Evolutionary conservation across 164 flowering plant genomes (phyloP).

Genomic region (Vitis cinerea): DNA sequence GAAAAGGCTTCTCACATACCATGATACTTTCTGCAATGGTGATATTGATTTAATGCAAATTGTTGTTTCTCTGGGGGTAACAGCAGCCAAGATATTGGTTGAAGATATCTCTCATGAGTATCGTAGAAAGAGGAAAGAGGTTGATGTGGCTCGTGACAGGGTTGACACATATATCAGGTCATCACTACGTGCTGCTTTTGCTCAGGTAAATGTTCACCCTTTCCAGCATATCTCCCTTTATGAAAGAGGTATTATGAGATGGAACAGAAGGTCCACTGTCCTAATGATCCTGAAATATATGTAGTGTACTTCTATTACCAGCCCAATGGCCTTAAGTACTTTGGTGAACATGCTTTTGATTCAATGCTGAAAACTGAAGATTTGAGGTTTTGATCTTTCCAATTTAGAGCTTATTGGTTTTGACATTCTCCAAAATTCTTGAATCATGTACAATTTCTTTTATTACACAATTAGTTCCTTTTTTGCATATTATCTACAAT

Average conservation of each 20-base stretch:
- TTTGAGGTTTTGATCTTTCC: neutral
- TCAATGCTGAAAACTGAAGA: neutral
- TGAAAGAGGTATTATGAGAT: neutral
- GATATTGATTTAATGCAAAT: constrained; percentile 57
- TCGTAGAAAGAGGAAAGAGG: constrained; percentile 49
- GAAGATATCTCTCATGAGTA: constrained; percentile 68
- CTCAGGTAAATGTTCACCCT: constrained; percentile 64
- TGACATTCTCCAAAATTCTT: neutral
- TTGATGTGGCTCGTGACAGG: constrained; percentile 48
- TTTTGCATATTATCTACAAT: neutral
- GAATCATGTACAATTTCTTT: neutral
- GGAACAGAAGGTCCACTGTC: neutral
- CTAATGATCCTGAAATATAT: constrained; percentile 1
- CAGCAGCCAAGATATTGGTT: constrained; percentile 62
- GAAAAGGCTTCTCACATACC: constrained; percentile 75
- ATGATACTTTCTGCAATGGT: constrained; percentile 50
- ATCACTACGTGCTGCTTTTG: constrained; percentile 69
- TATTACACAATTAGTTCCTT: neutral
- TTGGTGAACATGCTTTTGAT: neutral
- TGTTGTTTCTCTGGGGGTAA: constrained; percentile 54
- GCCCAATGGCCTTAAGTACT: neutral
- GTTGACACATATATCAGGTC: constrained; percentile 82
- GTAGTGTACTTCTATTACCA: neutral
- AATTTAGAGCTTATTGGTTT: neutral
- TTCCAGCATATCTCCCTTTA: constrained; percentile 3